Evolutionary conservation across 805 yeast genomes (phyloP).

Genomic region (Millerozyma acaciae): DNA sequence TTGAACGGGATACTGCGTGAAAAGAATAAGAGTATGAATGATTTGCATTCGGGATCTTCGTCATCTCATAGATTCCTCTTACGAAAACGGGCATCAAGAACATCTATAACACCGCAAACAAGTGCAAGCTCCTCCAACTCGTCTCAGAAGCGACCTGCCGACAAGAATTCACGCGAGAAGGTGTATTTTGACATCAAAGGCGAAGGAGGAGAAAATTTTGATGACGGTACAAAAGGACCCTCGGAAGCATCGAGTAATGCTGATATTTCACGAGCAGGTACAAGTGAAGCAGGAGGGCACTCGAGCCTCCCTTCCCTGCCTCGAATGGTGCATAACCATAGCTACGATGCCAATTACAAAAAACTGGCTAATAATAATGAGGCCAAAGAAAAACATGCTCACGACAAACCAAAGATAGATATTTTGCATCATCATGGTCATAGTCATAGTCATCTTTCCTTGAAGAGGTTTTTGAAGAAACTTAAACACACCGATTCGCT

Average conservation of each 20-base stretch:
- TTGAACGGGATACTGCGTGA: neutral
- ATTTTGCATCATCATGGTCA: conserved; percentile 5
- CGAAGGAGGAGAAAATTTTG: no score
- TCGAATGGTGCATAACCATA: no score
- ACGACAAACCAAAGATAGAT: neutral
- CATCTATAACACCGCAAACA: conserved; percentile 23
- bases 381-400: no score
- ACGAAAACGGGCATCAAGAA: conserved; percentile 18
- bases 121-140: conserved; percentile 20
- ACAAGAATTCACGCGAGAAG: conserved; percentile 2
- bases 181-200: no score
- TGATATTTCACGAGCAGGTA: no score
- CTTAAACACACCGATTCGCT: conserved; percentile 21
- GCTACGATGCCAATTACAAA: no score
- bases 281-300: no score
- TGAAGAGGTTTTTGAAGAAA: conserved; percentile 53
- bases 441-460: conserved; percentile 24
- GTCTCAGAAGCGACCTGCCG: conserved; percentile 4
- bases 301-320: no score
- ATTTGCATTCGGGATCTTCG: conserved; percentile 4
- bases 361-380: no score
- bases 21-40: conserved; percentile 1
- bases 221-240: no score
- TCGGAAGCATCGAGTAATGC: no score
- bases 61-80: conserved; percentile 23